These are phyloP conservation scores for Hypoxylon sp. DNA, from an alignment of 2,329 filamentous ascomycete genomes.

Conservation along the genomic window DNA sequence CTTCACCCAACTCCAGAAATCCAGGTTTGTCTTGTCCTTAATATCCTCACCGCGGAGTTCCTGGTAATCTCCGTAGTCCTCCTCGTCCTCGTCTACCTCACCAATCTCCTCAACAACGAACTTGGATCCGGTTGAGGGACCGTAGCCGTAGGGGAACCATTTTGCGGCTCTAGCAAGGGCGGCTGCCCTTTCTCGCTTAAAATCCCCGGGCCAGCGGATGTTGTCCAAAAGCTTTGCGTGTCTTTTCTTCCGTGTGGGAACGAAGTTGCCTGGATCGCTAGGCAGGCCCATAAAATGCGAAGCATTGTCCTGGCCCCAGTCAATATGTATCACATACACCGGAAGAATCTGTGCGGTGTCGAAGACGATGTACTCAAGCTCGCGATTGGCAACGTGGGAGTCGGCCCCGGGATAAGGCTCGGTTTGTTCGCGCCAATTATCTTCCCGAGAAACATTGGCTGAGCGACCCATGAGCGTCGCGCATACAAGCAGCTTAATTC, in stretches of 20 bases:
- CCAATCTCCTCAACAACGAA: conserved; percentile 64
- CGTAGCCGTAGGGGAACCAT: conserved; percentile 64
- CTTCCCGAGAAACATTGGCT: conserved; percentile 49
- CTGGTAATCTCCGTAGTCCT: conserved; percentile 61
- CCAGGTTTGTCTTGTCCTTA: conserved; percentile 37
- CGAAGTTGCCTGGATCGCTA: conserved; percentile 41
- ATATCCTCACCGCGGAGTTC: conserved; percentile 49
- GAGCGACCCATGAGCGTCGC: conserved; percentile 63
- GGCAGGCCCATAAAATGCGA: conserved; percentile 48
- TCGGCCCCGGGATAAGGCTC: conserved; percentile 53
- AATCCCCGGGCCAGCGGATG: conserved; percentile 55
- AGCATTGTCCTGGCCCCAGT: conserved; percentile 56
- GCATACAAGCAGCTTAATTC: conserved; percentile 61
- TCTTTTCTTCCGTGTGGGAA: conserved; percentile 34
- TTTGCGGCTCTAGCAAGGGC: conserved; percentile 60
- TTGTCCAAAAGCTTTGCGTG: conserved; percentile 41
- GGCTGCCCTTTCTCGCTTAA: conserved; percentile 56
- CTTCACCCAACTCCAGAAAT: conserved; percentile 51
- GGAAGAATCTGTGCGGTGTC: conserved; percentile 60
- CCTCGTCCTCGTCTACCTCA: conserved; percentile 60
- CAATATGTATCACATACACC: conserved; percentile 63
- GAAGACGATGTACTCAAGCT: conserved; percentile 62
- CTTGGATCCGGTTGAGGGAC: conserved; percentile 58
- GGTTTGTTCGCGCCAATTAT: conserved; percentile 51
- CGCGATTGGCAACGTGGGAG: conserved; percentile 57